A percentile compares a stretch with the other conserved stretches of the same genome.
These are phyloP conservation scores for Boletellus deceptivus DNA, from an alignment of 1,284 basidiomycete genomes.

Conservation along the genomic window DNA sequence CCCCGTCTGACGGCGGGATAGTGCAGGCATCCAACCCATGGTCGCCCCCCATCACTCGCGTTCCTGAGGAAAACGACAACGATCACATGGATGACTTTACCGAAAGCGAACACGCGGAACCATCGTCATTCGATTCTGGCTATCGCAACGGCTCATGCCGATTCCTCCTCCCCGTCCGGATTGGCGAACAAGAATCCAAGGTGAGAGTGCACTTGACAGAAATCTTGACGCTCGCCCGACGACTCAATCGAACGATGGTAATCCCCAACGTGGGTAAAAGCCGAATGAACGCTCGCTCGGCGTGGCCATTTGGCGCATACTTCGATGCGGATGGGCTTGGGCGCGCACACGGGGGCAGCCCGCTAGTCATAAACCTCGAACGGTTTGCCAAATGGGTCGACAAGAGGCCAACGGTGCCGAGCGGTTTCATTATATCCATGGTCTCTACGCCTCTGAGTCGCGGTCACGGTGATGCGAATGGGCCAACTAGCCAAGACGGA, in stretches of 20 bases:
- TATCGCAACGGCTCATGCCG: conserved; percentile 32
- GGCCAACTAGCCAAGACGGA: neutral
- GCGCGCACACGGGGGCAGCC: neutral
- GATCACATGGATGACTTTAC: neutral
- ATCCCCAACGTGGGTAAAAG: conserved; percentile 52
- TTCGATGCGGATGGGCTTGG: conserved; percentile 36
- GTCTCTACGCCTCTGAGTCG: neutral
- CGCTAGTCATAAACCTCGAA: conserved; percentile 8
- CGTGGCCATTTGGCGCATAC: conserved; percentile 44
- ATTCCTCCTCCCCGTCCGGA: conserved; percentile 46
- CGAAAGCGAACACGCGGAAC: neutral
- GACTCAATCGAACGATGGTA: conserved; percentile 48
- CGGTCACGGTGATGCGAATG: neutral
- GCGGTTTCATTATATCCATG: conserved; percentile 15
- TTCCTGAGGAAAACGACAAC: conserved; percentile 8
- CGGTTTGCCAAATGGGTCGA: conserved; percentile 19
- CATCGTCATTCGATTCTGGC: conserved; percentile 10
- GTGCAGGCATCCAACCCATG: conserved; percentile 3
- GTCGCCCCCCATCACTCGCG: conserved; percentile 13
- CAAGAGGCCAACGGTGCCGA: conserved; percentile 9
- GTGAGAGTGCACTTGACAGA: conserved; percentile 47
- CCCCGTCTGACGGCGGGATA: neutral
- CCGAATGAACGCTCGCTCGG: conserved; percentile 45
- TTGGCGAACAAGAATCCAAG: conserved; percentile 51
- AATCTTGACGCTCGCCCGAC: conserved; percentile 40